phyloP scores from a whole-genome alignment of 2,329 filamentous ascomycete genomes.

The Colletotrichum australisinense region DNA sequence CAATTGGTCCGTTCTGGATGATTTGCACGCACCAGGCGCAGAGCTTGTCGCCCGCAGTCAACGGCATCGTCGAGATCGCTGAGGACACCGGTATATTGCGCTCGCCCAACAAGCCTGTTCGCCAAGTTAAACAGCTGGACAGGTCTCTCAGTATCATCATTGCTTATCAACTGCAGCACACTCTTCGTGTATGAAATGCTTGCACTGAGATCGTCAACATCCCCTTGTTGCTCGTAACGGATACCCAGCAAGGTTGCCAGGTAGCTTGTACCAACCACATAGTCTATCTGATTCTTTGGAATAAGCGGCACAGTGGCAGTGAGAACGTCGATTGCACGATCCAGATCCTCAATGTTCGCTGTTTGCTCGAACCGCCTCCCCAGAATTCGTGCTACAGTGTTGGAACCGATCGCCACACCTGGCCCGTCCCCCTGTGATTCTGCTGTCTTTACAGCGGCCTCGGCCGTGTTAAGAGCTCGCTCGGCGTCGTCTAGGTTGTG shows the following conservation, averaged over 20 bases:
- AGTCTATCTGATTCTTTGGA: neutral
- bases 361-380: neutral
- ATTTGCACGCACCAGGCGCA: neutral
- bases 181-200: neutral
- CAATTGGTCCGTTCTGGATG: neutral
- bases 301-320: neutral
- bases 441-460: neutral
- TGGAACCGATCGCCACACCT: neutral
- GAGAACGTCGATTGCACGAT: neutral
- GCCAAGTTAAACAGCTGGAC: neutral
- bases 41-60: neutral
- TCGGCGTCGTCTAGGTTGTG: neutral
- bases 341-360: neutral
- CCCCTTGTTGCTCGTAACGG: neutral
- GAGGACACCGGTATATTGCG: neutral
- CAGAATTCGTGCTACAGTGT: neutral
- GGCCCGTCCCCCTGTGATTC: neutral
- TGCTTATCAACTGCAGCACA: neutral
- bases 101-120: neutral
- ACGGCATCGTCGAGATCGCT: neutral
- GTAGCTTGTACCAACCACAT: neutral
- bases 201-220: neutral
- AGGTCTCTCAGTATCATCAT: neutral
- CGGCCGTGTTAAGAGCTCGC: neutral
- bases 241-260: neutral